Evolutionary conservation across 805 yeast species (phyloP), one percentile per base, ranked within the genome.

Genomic region (Vanderwaltozyma tropicalis): DNA sequence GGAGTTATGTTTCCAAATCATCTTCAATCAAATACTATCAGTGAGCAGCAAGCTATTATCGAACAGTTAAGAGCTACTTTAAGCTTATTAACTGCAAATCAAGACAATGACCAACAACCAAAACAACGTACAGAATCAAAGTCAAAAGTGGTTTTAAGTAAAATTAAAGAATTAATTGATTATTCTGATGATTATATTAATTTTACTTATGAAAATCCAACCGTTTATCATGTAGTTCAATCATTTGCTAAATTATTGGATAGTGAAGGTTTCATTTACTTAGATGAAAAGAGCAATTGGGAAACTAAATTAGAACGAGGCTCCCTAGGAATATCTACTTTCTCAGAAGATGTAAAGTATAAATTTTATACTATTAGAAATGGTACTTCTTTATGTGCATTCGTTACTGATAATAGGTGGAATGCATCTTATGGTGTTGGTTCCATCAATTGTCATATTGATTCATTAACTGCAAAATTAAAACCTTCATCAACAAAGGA

Each of bases 401-500:
- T 84, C 47, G 70, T 69, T 10, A 64, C 83, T 19, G 94, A 94
- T 33, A 53, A 64, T 30, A 59, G 74, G 29, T 85, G 88, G 81
- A 63, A 62, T 3, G 77, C 82, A 2, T 71, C 71, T 26, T 63
- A 68, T 31, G 85, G 86, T 40, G 76, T 78, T 1, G 92, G 85
- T 34, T 68, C 75, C 34, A 69, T 80, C 45, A 92, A 84, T 4
- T 63, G 78, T n/a, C 94, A 83, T 59, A 71, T 79, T 33, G 95
- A 85, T 60, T 71, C 89, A 0, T 63, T 83, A 43, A 70, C 85
- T 12, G 74, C 72, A 5, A 68, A 72, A 42, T 66, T 85, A 53
- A 85, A 85, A 63, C 95, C 95, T 1, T 64, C 68, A 36, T 79
- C 89, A 13, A 65, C 65, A 42, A 80, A 78, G 52, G 52, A 56